Conservation (phyloP, 176 grass and related monocot species). For the Phoenix roebelenii region DNA sequence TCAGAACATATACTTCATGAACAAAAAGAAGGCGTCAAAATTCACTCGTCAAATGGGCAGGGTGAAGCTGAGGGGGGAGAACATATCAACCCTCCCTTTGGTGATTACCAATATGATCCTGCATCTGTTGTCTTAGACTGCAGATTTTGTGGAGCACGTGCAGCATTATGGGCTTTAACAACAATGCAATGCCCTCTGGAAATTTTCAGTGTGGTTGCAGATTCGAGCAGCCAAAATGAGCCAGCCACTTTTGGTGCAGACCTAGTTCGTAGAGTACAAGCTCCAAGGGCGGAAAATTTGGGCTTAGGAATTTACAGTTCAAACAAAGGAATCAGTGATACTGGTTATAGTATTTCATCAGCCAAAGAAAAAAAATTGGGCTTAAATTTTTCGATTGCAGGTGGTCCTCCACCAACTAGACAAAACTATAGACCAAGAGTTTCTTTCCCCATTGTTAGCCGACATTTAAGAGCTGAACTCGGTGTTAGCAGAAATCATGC, state of each 20-base stretch:
- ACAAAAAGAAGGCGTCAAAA: slow-evolving; percentile 31
- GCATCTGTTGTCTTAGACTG: slow-evolving; percentile 84
- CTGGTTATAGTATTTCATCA: neutral
- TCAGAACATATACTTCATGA: slow-evolving; percentile 23
- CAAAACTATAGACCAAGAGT: slow-evolving; percentile 77
- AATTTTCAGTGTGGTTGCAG: slow-evolving; percentile 58
- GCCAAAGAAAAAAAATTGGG: slow-evolving; percentile 11
- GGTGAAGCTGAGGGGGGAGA: slow-evolving; percentile 27
- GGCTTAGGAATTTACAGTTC: neutral
- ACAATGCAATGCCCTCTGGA: slow-evolving; percentile 60
- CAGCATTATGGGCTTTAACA: slow-evolving; percentile 73
- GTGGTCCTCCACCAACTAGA: slow-evolving; percentile 71
- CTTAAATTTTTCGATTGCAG: slow-evolving; percentile 84
- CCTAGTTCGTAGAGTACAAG: slow-evolving; percentile 26
- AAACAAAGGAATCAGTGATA: neutral
- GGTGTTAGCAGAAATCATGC: slow-evolving; percentile 19
- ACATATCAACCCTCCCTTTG: slow-evolving; percentile 14
- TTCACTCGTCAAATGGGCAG: slow-evolving; percentile 37
- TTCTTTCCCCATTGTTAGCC: slow-evolving; percentile 81
- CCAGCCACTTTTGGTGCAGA: slow-evolving; percentile 25
- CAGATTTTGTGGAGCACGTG: slow-evolving; percentile 87
- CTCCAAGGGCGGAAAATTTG: slow-evolving; percentile 32
- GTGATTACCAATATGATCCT: slow-evolving; percentile 50
- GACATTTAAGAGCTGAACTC: slow-evolving; percentile 60
- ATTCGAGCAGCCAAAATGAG: slow-evolving; percentile 46